Base-by-base conservation (phyloP, 192 early-diverging fungal species). In the Coemansia biformis region DNA sequence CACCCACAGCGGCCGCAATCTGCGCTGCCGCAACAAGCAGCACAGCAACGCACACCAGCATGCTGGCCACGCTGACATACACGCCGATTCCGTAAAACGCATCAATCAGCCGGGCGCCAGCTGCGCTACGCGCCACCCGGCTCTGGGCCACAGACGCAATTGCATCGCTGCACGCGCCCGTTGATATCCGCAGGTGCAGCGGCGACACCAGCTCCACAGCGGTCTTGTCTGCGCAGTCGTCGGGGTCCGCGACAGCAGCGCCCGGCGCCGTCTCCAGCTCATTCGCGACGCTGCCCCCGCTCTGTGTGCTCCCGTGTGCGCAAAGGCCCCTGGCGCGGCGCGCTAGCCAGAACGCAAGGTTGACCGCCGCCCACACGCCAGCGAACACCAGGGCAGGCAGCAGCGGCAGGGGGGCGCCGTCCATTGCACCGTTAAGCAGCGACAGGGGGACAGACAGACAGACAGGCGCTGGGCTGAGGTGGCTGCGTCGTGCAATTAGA, bases 181-280 rank as follows among this genome's bases (percentile, higher is more conserved):
- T 70, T 15, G 55, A 52, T 3, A 70, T 14, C 0, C 52, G 52
- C 15, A 70, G n/a, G 31, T 70, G 59, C 55, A 70, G 23, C 16
- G 59, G 50, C 10, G 66, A 70, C 18, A 57, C 59, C 31, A 70
- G 47, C 43, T 70, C 59, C 4, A 48, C 54, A 1, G 29, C 35
- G 0, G 7, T 7, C 3, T 14, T 24, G 24, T 24, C 14, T 36
- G 19, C 18, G 46, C 21, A 47, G 34, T 3, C 29, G 21, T 23
- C 13, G 39, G 17, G 44, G 12, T 2, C 35, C 17, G 5, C 32
- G 13, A n/a, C 1, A 22, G 5, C 21, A 23, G 12, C 14, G 5
- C 14, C 12, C 14, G 14, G 2, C 33, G 33, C 33, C 12, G 33
- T 8, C 33, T 3, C 2, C 14, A 2, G 9, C 33, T 31, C 7